A percentile compares a stretch with the other conserved stretches of the same genome.
Evolutionary conservation across 1,139 yeast genomes (phyloP).

Genomic region (Lodderomyces orthopsilosis): DNA sequence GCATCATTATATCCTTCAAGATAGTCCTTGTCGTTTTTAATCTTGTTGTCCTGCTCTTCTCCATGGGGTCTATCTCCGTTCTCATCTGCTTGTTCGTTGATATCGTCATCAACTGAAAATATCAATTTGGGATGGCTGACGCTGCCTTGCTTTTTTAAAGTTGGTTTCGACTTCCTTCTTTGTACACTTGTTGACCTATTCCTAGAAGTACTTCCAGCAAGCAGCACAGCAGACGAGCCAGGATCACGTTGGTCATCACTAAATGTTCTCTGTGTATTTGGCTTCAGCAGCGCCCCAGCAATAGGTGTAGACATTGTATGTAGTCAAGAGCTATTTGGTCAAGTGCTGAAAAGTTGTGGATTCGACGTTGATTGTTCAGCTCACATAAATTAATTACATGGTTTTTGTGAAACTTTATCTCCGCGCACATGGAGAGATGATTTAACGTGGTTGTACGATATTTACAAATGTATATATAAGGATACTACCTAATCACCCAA

Average conservation of each 20-base stretch:
- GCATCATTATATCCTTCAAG: slow-evolving; percentile 75
- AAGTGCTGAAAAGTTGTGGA: no score
- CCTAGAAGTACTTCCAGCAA: slow-evolving; percentile 6
- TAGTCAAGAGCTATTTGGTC: no score
- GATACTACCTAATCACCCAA: slow-evolving; percentile 25
- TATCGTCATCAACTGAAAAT: slow-evolving; percentile 75
- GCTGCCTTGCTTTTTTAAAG: slow-evolving; percentile 22
- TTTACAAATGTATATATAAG: not conserved
- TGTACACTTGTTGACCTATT: slow-evolving; percentile 11
- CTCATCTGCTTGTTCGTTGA: slow-evolving; percentile 45
- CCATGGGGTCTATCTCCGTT: slow-evolving; percentile 41
- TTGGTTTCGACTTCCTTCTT: slow-evolving; percentile 19
- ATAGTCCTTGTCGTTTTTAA: slow-evolving; percentile 52
- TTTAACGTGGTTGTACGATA: no score
- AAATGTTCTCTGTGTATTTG: not conserved
- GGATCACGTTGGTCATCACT: slow-evolving; percentile 1
- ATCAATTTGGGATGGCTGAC: slow-evolving; percentile 35
- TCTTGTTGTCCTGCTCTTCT: slow-evolving; percentile 16
- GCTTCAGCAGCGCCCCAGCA: not conserved
- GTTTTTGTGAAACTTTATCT: not conserved
- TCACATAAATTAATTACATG: no score
- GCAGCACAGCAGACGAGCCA: slow-evolving; percentile 2
- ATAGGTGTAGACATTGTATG: slow-evolving; percentile 5
- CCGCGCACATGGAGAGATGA: not conserved
- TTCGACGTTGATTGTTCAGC: no score